Evolutionary conservation across 1,284 basidiomycete species (phyloP).

Genomic region (Tranzscheliella williamsii): DNA sequence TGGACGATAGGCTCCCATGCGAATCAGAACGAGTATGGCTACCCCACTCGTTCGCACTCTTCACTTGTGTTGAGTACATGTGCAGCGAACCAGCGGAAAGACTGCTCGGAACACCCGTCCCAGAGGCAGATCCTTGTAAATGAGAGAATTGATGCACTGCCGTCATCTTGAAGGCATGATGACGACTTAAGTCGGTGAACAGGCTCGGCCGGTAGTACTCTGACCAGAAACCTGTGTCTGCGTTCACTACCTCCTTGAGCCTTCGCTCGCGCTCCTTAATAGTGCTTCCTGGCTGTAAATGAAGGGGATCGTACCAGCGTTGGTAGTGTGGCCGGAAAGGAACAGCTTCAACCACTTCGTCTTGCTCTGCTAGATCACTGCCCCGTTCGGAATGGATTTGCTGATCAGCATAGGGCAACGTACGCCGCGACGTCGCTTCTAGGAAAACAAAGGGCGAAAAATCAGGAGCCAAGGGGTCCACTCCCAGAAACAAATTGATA

Average conservation of each 20-base stretch:
- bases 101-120: slow-evolving; percentile 22
- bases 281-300: slow-evolving; percentile 26
- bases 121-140: slow-evolving; percentile 10
- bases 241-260: slow-evolving; percentile 44
- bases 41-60: slow-evolving; percentile 7
- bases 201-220: slow-evolving; percentile 59
- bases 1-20: slow-evolving; percentile 17
- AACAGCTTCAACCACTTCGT: slow-evolving; percentile 10
- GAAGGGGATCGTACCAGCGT: slow-evolving; percentile 43
- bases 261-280: slow-evolving; percentile 33
- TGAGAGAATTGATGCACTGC: slow-evolving; percentile 51
- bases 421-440: slow-evolving; percentile 3
- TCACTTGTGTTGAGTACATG: slow-evolving; percentile 31
- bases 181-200: slow-evolving; percentile 57
- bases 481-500: slow-evolving; percentile 93
- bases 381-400: too few relatives aligned
- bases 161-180: slow-evolving; percentile 61
- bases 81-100: slow-evolving; percentile 17
- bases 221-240: slow-evolving; percentile 55
- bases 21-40: slow-evolving; percentile 23
- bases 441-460: slow-evolving; percentile 25
- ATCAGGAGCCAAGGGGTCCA: slow-evolving; percentile 62
- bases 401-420: not conserved
- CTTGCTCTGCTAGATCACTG: not conserved
- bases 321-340: slow-evolving; percentile 42